Percentiles rank a stretch among this genome's conserved stretches.
phyloP scores from a whole-genome alignment of 2,329 filamentous ascomycete species.

The Xylariales sp. region DNA sequence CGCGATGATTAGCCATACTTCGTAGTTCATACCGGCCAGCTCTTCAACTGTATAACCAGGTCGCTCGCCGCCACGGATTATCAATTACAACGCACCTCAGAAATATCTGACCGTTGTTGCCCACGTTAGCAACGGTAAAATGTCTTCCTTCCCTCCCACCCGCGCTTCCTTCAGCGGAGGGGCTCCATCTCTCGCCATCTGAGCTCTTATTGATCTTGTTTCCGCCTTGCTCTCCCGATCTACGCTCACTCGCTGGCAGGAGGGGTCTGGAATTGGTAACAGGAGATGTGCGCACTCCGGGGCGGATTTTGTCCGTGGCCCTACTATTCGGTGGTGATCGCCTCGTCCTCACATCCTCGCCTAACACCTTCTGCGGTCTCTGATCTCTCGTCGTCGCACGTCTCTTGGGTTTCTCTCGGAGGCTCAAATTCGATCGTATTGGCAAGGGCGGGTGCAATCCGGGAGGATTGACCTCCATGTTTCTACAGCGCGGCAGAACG shows the following conservation, averaged over 20 bases:
- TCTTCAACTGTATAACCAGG: background rate
- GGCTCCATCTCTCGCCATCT: slow-evolving; percentile 66
- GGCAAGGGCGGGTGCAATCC: slow-evolving; percentile 43
- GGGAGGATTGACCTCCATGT: slow-evolving; percentile 48
- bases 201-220: slow-evolving; percentile 61
- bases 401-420: slow-evolving; percentile 42
- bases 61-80: background rate
- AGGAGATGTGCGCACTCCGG: slow-evolving; percentile 42
- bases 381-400: slow-evolving; percentile 40
- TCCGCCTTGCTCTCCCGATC: slow-evolving; percentile 45
- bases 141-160: slow-evolving; percentile 74
- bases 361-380: slow-evolving; percentile 37
- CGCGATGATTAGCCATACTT: slow-evolving; percentile 35
- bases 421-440: slow-evolving; percentile 43
- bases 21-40: background rate
- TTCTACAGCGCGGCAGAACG: slow-evolving; percentile 49
- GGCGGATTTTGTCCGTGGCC: slow-evolving; percentile 37
- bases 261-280: slow-evolving; percentile 44
- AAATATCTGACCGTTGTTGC: slow-evolving; percentile 85
- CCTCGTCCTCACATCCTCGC: slow-evolving; percentile 41
- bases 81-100: slow-evolving; percentile 69
- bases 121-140: slow-evolving; percentile 84
- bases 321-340: slow-evolving; percentile 42
- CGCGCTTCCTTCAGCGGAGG: slow-evolving; percentile 70
- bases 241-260: slow-evolving; percentile 46